Base-by-base conservation (phyloP, 108 stramenopile genomes). In the Licmophora abbreviata region DNA sequence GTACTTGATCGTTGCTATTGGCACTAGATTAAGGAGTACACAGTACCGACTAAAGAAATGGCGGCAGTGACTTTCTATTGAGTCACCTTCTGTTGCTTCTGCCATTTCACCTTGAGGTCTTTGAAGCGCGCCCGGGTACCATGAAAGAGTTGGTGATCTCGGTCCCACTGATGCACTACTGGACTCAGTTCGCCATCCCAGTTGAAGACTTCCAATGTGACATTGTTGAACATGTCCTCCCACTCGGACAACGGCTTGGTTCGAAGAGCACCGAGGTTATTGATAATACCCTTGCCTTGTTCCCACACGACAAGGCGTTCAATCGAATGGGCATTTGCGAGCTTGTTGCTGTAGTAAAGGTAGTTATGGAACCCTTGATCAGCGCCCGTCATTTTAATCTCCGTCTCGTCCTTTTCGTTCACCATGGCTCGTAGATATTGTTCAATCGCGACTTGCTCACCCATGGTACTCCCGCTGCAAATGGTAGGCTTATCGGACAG, bases 361-460 rank as follows among this genome's bases (percentile, higher is more conserved):
- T 83, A 79, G 48, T 91, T 90, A 46, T 90, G 88, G 45, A 91
- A 86, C 25, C 88, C 88, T 58, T 91, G 88, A 61, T 91, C 88
- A 12, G 79, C 73, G 7, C 88, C 88, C 29, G 75, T 86, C 60
- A 66, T 81, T 44, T 69, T 64, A 45, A 78, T 79, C 27, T 56
- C 38, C 0, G 76, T 76, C 32, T 81, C 63, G 55, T 91, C 88
- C 56, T 69, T 80, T 61, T 91, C 76, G 34, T 83, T 81, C 12
- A 85, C 73, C 69, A 85, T 64, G 18, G 85, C 89, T 23, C 85
- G 75, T 26, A 86, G 71, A 44, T 91, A 91, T 7, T 66, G 63
- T 48, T 91, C 89, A 21, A 87, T 77, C 18, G 83, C 89, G 26
- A 77, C 43, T 59, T 83, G 76, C 53, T 86, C 77, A 15, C 88